These are phyloP conservation scores for Brassica balearica DNA, from an alignment of 441 rosid species.

Conservation along the genomic window DNA sequence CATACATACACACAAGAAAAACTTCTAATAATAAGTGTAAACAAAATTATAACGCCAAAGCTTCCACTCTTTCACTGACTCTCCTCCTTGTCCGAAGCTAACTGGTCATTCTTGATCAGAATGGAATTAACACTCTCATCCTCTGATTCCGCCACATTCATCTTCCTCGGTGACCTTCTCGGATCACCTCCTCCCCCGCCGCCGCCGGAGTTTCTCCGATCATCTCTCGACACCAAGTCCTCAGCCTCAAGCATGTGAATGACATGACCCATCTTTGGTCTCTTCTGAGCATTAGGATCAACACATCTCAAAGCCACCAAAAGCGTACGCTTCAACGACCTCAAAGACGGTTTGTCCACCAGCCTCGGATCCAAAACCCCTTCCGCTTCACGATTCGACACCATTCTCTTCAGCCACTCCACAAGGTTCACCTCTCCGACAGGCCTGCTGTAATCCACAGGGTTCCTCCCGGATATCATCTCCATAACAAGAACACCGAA, in stretches of 20 bases:
- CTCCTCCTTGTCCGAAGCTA: conserved; percentile 40
- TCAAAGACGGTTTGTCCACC: conserved; percentile 72
- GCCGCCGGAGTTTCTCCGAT: conserved; percentile 44
- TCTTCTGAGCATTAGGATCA: conserved; percentile 85
- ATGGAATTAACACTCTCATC: conserved; percentile 38
- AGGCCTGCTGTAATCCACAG: conserved; percentile 88
- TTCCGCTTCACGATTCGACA: conserved; percentile 70
- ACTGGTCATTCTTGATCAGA: conserved; percentile 44
- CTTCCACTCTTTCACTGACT: conserved; percentile 14
- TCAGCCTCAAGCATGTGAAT: conserved; percentile 97
- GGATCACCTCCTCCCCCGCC: conserved; percentile 20
- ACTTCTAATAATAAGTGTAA: conserved; percentile 12
- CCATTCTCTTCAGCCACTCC: conserved; percentile 91
- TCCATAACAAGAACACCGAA: conserved; percentile 95
- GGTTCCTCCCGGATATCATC: conserved; percentile 83
- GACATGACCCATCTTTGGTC: conserved; percentile 95
- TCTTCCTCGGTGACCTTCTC: conserved; percentile 31
- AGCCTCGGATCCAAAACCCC: conserved; percentile 83
- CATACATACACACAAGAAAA: conserved; percentile 16
- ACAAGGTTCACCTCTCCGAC: conserved; percentile 90
- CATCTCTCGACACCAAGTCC: conserved; percentile 74
- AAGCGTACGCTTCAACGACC: conserved; percentile 80
- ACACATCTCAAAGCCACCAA: conserved; percentile 91
- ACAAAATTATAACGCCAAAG: conserved; percentile 36
- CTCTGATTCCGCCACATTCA: conserved; percentile 29